Evolutionary conservation across 768 basidiomycete genomes (phyloP).

Genomic region (Mycena galopus): DNA sequence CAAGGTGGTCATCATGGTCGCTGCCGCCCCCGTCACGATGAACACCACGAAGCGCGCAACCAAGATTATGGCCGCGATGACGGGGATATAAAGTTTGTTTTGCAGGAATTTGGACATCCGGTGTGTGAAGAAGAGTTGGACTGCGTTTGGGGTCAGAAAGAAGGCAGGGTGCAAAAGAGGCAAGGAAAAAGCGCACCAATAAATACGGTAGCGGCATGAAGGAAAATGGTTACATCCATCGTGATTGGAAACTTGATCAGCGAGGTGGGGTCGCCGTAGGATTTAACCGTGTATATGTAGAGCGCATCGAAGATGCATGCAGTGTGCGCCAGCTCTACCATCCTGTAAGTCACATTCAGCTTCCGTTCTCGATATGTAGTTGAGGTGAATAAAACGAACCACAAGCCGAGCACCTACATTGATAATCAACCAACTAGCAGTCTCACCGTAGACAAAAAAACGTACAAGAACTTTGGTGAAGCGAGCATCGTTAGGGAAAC

Average conservation of each 20-base stretch:
- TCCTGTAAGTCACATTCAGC: not conserved
- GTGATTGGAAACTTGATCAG: constrained; percentile 11
- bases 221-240: constrained; percentile 15
- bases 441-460: not conserved
- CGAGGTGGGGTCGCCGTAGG: constrained; percentile 4
- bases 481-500: constrained; percentile 1
- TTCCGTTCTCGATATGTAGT: too few relatives aligned
- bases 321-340: constrained; percentile 16
- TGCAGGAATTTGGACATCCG: constrained; percentile 6
- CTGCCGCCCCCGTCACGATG: constrained; percentile 9
- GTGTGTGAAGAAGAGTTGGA: constrained; percentile 24
- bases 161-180: not conserved
- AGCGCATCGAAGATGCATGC: constrained; percentile 23
- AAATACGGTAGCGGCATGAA: constrained; percentile 20
- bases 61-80: not conserved
- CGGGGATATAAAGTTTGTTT: not conserved
- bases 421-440: not conserved
- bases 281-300: constrained; percentile 13
- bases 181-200: not conserved
- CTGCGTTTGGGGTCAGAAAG: not conserved
- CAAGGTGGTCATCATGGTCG: not conserved
- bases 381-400: constrained; percentile 5
- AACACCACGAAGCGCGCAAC: constrained; percentile 1
- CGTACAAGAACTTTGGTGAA: constrained; percentile 6
- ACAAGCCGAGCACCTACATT: not conserved